Conservation (phyloP, 2,329 filamentous ascomycete species). For the Phaeoacremonium minimum region DNA sequence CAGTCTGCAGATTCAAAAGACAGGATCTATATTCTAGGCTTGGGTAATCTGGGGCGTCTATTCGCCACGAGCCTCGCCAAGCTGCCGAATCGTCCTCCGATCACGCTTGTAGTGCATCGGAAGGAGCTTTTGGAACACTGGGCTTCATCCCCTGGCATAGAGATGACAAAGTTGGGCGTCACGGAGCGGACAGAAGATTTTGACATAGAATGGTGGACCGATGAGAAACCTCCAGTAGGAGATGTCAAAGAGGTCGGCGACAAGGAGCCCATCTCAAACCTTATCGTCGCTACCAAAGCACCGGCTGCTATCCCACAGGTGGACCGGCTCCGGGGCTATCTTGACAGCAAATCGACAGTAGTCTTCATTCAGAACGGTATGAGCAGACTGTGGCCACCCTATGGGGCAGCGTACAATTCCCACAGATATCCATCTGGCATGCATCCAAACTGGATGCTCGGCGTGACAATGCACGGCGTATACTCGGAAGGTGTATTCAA, state of each 20-base stretch:
- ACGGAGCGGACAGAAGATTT: conserved; percentile 27
- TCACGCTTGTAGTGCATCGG: conserved; percentile 78
- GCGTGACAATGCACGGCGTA: conserved; percentile 56
- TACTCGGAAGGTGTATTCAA: conserved; percentile 44
- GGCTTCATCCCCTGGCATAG: conserved; percentile 36
- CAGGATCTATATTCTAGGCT: conserved; percentile 72
- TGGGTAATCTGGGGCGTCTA: conserved; percentile 77
- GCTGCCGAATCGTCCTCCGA: conserved; percentile 57
- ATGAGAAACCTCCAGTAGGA: conserved; percentile 29
- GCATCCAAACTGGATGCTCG: conserved; percentile 67
- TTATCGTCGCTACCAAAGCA: conserved; percentile 78
- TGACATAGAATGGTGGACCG: conserved; percentile 51
- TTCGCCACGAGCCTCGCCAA: conserved; percentile 69
- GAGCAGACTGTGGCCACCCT: conserved; percentile 59
- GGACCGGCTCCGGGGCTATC: conserved; percentile 55
- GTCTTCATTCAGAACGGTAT: conserved; percentile 86
- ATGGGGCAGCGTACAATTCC: conserved; percentile 36
- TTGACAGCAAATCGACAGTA: conserved; percentile 64
- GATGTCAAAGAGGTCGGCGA: conserved; percentile 33
- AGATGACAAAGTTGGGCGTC: conserved; percentile 31
- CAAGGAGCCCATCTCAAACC: conserved; percentile 54
- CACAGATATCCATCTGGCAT: conserved; percentile 29
- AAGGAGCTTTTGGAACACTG: conserved; percentile 43
- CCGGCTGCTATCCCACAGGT: conserved; percentile 59
- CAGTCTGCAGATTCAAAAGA: conserved; percentile 8